phyloP scores from a whole-genome alignment of 139 green algal species.

The Pedinophyceae sp. region DNA sequence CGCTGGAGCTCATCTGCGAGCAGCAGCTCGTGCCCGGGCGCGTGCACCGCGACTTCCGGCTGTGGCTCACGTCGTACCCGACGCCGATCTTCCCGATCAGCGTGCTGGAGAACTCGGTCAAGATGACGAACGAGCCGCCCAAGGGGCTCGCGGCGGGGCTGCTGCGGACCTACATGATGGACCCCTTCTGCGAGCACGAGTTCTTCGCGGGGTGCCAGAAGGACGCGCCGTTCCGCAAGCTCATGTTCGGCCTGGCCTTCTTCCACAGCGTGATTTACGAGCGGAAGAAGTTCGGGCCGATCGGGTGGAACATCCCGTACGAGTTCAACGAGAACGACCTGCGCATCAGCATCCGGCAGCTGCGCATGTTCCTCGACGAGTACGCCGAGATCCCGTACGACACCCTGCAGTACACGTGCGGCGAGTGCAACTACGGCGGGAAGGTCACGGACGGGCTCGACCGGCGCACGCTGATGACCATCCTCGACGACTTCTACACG shows the following conservation, averaged over 20 bases:
- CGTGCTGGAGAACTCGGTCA: constrained; percentile 52
- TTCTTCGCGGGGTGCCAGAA: constrained; percentile 48
- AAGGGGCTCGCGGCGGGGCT: constrained; percentile 24
- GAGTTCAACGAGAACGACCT: constrained; percentile 68
- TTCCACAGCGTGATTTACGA: constrained; percentile 58
- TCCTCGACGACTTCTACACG: constrained; percentile 49
- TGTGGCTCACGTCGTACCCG: constrained; percentile 62
- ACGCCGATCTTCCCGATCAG: constrained; percentile 46
- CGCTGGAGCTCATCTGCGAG: constrained; percentile 57
- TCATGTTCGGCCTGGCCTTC: constrained; percentile 56
- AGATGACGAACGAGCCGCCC: constrained; percentile 49
- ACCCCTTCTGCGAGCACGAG: constrained; percentile 42
- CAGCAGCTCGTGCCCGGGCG: constrained; percentile 35
- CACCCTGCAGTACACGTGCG: constrained; percentile 41
- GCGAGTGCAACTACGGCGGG: constrained; percentile 29
- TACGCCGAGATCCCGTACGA: constrained; percentile 51
- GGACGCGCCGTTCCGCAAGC: constrained; percentile 37
- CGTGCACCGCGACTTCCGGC: constrained; percentile 16
- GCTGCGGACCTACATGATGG: constrained; percentile 46
- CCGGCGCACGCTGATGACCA: constrained; percentile 49
- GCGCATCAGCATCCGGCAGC: constrained; percentile 49
- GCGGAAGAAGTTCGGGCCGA: constrained; percentile 54
- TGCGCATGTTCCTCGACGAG: constrained; percentile 67
- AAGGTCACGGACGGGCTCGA: constrained; percentile 63
- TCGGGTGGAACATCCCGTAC: constrained; percentile 71